Conservation (phyloP, 1,139 yeast genomes). For the Hyphopichia khmerensis region DNA sequence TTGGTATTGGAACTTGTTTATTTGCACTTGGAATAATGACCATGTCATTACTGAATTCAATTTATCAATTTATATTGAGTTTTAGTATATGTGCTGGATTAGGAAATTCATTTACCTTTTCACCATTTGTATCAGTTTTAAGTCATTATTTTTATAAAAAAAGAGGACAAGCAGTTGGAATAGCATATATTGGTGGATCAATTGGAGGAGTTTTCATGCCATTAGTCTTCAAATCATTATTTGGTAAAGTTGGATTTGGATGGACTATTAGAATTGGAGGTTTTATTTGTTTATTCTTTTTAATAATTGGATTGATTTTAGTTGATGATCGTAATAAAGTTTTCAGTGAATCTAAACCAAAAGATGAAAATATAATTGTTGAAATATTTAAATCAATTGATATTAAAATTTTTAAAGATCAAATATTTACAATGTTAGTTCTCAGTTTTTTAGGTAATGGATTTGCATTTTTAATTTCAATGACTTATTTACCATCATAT, state of each 20-base stretch:
- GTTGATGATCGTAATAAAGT: constrained; percentile 22
- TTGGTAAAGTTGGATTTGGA: constrained; percentile 25
- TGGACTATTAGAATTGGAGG: constrained; percentile 28
- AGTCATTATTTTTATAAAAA: constrained; percentile 23
- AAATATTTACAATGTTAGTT: constrained; percentile 24
- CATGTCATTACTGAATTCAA: constrained; percentile 17
- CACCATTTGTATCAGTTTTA: constrained; percentile 20
- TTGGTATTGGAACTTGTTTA: constrained; percentile 15
- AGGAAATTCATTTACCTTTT: constrained; percentile 25
- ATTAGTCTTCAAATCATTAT: constrained; percentile 19
- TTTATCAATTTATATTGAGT: constrained; percentile 26
- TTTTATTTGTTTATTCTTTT: constrained; percentile 18
- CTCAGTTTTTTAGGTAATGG: constrained; percentile 32
- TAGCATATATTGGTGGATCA: constrained; percentile 27
- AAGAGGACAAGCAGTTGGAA: constrained; percentile 25
- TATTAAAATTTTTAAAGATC: constrained; percentile 23
- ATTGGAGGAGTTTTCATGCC: constrained; percentile 30
- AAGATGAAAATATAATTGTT: constrained; percentile 2
- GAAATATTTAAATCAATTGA: constrained; percentile 25
- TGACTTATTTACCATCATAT: constrained; percentile 28
- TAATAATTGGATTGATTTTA: constrained; percentile 14
- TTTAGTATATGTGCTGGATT: constrained; percentile 21
- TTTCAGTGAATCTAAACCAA: constrained; percentile 8
- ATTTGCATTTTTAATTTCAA: constrained; percentile 23
- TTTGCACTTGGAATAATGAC: constrained; percentile 23